Percentiles rank a stretch among this genome's conserved stretches.
phyloP scores from a whole-genome alignment of 306 rosid genomes.

The Vicia villosa region DNA sequence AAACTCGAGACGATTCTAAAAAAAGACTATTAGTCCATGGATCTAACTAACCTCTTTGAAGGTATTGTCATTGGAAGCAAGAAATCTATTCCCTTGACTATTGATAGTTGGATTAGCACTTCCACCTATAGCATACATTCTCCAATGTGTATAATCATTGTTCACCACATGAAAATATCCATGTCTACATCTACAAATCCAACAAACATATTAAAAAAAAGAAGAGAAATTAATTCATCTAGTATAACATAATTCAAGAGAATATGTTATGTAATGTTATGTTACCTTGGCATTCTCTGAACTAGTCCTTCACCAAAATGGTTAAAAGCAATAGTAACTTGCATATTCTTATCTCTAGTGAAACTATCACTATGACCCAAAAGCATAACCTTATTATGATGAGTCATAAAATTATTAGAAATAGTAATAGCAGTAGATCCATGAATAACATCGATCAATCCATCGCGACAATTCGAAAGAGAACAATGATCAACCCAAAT shows the following conservation, averaged over 20 bases:
- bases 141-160: conserved; percentile 91
- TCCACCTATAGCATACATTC: conserved; percentile 92
- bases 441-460: conserved; percentile 77
- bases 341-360: conserved; percentile 77
- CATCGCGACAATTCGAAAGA: conserved; percentile 72
- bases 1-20: too few species aligned
- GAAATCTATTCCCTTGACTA: conserved; percentile 92
- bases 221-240: not conserved
- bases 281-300: conserved; percentile 71
- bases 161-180: conserved; percentile 98
- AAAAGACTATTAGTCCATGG: not conserved
- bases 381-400: conserved; percentile 92
- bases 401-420: conserved; percentile 78
- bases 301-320: conserved; percentile 94
- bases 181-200: conserved; percentile 74
- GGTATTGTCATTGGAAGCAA: conserved; percentile 60
- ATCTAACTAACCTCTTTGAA: conserved; percentile 75
- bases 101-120: conserved; percentile 90
- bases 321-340: conserved; percentile 91
- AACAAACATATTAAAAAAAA: not conserved
- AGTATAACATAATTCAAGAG: not conserved
- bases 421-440: conserved; percentile 88
- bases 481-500: conserved; percentile 94
- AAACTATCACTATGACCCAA: conserved; percentile 86
- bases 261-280: too few species aligned